Evolutionary conservation across 139 green algal genomes (phyloP), one percentile per base, ranked within the genome.

Genomic region (Coccomyxa sp.): DNA sequence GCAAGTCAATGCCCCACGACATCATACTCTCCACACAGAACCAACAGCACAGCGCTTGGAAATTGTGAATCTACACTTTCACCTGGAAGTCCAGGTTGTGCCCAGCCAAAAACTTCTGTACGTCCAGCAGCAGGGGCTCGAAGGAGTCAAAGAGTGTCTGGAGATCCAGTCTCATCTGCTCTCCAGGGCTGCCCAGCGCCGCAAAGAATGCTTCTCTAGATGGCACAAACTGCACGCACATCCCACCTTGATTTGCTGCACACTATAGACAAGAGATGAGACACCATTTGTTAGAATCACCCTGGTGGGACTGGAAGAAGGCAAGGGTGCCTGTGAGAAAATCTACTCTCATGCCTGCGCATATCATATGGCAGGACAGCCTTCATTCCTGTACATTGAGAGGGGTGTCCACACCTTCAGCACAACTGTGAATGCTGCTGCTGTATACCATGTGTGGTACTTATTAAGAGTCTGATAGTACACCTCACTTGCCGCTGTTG

Each of bases 371-470:
- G 38, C 38, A 51, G 38, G 38, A 51, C 38, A 51, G 38, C 38
- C 38, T 51, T 51, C 38, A 51, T 11, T 51, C 38, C 38, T 51
- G 38, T 51, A 51, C 38, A 51, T 51, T 51, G 38, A 51, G 38
- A 51, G 7, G 3, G 7, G 38, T 51, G 38, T 51, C 38, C 38
- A 68, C 28, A 91, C 84, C 78, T 91, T 91, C 14, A 91, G 82
- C 11, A 84, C 87, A 13, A 95, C 85, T 21, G 82, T 90, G 87
- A 95, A 95, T 10, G 92, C 93, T 38, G 82, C 88, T 0, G 90
- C 91, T 0, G 89, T 91, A 14, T 95, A 86, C 87, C 93, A 95
- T 77, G 92, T 92, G 80, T 96, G 93, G 86, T 85, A 95, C 31
- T 88, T 80, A 66, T 91, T 86, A n/a, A 96, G 81, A 10, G 92